These are phyloP conservation scores for Fraxinus pennsylvanica DNA, from an alignment of 257 asterid species.

Conservation along the genomic window DNA sequence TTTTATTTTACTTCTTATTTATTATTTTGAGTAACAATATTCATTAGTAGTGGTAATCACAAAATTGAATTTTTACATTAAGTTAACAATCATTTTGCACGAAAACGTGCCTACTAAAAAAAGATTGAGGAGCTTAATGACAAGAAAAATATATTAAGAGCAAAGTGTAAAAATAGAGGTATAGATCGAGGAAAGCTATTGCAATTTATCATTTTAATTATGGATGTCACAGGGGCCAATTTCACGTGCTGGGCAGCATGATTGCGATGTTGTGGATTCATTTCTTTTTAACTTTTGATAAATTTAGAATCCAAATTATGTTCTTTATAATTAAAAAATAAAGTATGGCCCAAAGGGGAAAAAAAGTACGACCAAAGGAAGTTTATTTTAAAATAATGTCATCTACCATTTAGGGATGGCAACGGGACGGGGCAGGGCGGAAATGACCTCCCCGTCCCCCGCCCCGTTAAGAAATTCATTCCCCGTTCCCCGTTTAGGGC, in stretches of 20 bases:
- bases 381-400: no score
- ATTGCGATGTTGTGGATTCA: background rate
- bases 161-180: background rate
- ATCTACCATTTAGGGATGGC: no score
- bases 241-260: slow-evolving; percentile 3
- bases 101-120: background rate
- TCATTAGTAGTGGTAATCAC: no score
- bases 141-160: background rate
- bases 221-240: background rate
- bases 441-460: no score
- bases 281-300: background rate
- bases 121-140: background rate
- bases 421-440: no score
- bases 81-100: background rate
- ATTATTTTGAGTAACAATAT: no score
- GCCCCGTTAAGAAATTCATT: no score
- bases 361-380: no score
- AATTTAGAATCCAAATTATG: background rate
- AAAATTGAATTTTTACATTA: background rate
- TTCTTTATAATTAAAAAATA: background rate
- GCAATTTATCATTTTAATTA: background rate
- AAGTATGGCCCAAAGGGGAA: no score
- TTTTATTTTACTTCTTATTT: no score
- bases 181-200: background rate
- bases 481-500: no score